Evolutionary conservation across 495 filamentous ascomycete species (phyloP), one percentile per base, ranked within the genome.

Genomic region (Aspergillus funiculosus): DNA sequence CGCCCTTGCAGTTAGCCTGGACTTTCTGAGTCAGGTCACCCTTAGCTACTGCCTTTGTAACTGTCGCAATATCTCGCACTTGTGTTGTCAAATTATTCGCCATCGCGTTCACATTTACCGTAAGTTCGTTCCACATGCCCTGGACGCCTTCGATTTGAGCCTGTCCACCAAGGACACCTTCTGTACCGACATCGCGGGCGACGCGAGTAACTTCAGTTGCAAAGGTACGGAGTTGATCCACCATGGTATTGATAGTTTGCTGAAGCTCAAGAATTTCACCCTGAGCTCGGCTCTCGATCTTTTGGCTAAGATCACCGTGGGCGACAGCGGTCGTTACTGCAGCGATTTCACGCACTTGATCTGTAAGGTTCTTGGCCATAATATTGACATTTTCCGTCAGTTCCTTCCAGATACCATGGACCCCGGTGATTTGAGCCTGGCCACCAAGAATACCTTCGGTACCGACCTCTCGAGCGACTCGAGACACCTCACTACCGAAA

Each of bases 191-290:
- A 69, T 97, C 94, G 63, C 91, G 80, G 42, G 94, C 90, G 8
- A 99, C 94, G 51, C 88, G 83, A 10, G 89, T 97, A 46, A 99
- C 92, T 72, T 99, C 91, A 11, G 88, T 91, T 31, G 92, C 92
- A 69, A 99, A 99, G 8, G 89, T 95, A 45, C 90, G 82, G 37
- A 99, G 74, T 69, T 99, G 92, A 56, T 95, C 91, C 59, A 99
- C 94, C 92, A 98, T 98, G 63, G 86, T 94, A 57, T 98, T 98
- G 55, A 98, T 97, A 0, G 92, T 98, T 60, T 95, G 87, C 63
- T 98, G 94, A 17, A 98, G 74, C 61, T 97, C 86, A 24, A 95
- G 71, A 54, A 98, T 97, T 72, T 98, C 94, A 56, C 92, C 92
- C 57, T 87, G 83, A 45, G 92, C 94, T 15, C 89, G 87, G 63